phyloP scores from a whole-genome alignment of 1,139 yeast species.

The Saccharomyces hybrid region DNA sequence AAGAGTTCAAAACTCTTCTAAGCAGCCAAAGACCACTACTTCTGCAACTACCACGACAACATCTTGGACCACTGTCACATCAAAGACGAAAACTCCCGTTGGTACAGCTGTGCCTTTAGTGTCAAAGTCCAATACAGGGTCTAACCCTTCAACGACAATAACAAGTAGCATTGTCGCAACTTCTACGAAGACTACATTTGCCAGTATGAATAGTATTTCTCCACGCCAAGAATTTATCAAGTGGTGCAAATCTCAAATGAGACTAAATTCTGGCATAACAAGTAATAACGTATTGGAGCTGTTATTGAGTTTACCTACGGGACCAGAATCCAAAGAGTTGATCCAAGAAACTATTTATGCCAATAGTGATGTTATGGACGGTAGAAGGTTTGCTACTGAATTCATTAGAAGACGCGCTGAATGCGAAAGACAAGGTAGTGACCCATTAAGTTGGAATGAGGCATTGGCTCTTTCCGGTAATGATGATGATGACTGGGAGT shows the following conservation, averaged over 20 bases:
- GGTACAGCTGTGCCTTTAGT: slow-evolving; percentile 36
- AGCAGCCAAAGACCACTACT: slow-evolving; percentile 11
- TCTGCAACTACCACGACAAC: slow-evolving; percentile 2
- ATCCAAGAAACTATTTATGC: slow-evolving; percentile 89
- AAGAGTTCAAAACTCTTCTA: slow-evolving; percentile 7
- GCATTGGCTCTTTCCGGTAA: slow-evolving; percentile 48
- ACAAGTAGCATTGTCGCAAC: slow-evolving; percentile 12
- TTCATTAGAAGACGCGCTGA: slow-evolving; percentile 69
- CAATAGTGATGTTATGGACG: slow-evolving; percentile 88
- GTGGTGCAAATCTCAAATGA: slow-evolving; percentile 79
- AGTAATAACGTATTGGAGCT: slow-evolving; percentile 71
- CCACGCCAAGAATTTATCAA: slow-evolving; percentile 60
- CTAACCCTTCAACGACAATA: slow-evolving; percentile 30
- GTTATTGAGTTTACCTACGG: slow-evolving; percentile 69
- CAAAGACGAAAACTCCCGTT: slow-evolving; percentile 24
- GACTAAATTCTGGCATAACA: slow-evolving; percentile 66
- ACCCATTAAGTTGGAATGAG: slow-evolving; percentile 59
- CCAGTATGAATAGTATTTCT: slow-evolving; percentile 31
- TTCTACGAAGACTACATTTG: slow-evolving; percentile 24
- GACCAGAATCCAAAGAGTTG: slow-evolving; percentile 68
- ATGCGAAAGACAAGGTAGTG: slow-evolving; percentile 55
- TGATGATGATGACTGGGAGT: slow-evolving; percentile 81
- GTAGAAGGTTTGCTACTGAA: slow-evolving; percentile 86
- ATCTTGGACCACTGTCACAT: slow-evolving; percentile 5
- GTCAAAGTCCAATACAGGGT: slow-evolving; percentile 15